Base-by-base conservation (phyloP, 306 rosid species). In the Boehmeria nivea region DNA sequence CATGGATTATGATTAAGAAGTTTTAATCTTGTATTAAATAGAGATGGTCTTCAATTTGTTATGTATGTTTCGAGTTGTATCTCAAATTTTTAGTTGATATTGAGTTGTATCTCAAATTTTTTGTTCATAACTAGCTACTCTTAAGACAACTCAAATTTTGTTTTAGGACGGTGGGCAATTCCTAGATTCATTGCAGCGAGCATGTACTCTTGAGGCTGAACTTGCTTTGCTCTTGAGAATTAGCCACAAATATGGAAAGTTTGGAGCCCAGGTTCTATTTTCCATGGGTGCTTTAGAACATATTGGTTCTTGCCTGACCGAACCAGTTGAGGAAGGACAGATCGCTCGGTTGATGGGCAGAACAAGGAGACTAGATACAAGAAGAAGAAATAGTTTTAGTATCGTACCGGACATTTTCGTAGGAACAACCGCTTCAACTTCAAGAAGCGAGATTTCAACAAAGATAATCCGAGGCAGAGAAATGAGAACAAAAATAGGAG, bases 231-330 rank as follows among this genome's bases (percentile, higher is more conserved):
- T 91, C 42, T 72, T 87, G 38, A 74, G 98, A 72, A 76, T 84
- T 47, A 84, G 93, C 68, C 82, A 91, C 81, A 82, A 78, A 47
- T 91, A 91, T 57, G 95, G 98, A 57, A 91, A 91, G 67, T 78
- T 85, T 64, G 98, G 98, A 65, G 93, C 93, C 37, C 95, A 84
- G 76, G 89, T 87, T 54, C 78, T 91, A 34, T 78, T 82, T 50
- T 84, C 98, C 66, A 82, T 79, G 85, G 93, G 94, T 47, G 60
- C 82, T 64, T 71, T 91, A 65, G 95, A 91, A 80, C 82, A 91
- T 63, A 77, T 91, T 75, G 71, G 79, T 71, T 87, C 89, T 0
- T 80, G 94, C 74, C n/a, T n/a, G n/a, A n/a, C n/a, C n/a, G n/a
- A n/a, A n/a, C n/a, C n/a, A n/a, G n/a, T n/a, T n/a, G n/a, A n/a